Evolutionary conservation across 495 filamentous ascomycete genomes (phyloP), one percentile per base, ranked within the genome.

Genomic region (Extremus antarcticus): DNA sequence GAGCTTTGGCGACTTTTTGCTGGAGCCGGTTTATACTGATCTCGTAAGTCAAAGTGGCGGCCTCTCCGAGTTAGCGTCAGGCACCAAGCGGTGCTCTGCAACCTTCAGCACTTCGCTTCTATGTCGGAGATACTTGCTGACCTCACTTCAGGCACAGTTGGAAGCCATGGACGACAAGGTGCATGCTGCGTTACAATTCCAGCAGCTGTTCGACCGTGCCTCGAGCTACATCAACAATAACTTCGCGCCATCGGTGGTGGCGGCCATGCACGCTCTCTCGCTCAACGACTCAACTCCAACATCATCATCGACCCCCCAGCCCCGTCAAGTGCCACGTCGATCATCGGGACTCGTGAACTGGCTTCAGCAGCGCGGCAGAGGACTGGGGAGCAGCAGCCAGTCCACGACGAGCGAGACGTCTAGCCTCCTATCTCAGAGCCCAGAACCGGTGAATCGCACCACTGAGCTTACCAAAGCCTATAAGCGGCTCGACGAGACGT

Each of bases 391-490:
- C n/a, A 24, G 50, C 20, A 51, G 54, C 2, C 38, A 39, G 19
- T 46, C 39, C 8, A n/a, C 19, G 22, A 13, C 40, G 11, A 46
- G 20, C 8, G 40, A 17, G n/a, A 40, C 32, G 15, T 22, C 45
- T 20, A 15, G 21, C 16, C 21, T 15, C 39, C 20, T 32, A 21
- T 40, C 53, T 23, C 32, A 43, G 38, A 32, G 15, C 65, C 70
- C 15, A 43, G 59, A 20, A 68, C 70, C 63, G 67, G 68, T 59
- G 66, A 75, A 21, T 65, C 71, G 59, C 17, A 55, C 58, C 40
- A 43, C 50, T 16, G 92, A 95, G 64, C 77, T 96, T n/a, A 73
- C 85, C 22, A 76, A 79, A 38, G 84, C 89, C 35, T 97, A 95
- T 63, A 77, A 78, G 58, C 79, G 91, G 38, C 73, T 98, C 13